Base-by-base conservation (phyloP, 1,284 basidiomycete genomes). In the Filobasidium uniguttulatum region DNA sequence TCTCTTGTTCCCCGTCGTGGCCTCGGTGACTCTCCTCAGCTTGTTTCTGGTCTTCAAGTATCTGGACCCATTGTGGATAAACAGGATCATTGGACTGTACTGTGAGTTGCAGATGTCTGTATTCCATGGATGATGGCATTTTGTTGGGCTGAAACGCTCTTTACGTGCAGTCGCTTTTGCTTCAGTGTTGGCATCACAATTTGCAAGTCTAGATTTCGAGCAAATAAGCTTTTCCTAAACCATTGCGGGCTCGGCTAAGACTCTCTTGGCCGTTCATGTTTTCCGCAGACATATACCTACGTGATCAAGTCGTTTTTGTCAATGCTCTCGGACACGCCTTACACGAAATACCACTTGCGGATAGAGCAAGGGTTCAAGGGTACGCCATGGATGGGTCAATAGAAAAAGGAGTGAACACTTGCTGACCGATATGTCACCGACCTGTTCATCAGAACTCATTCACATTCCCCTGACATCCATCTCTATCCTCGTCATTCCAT, bases 1-100 rank as follows among this genome's bases (percentile, higher is more conserved):
- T 20, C 38, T 68, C 15, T 41, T 63, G 17, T 67, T 70, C 51
- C 68, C 68, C 4, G 46, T 70, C 2, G 55, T 70, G 14, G 68
- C 67, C 0, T 63, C 60, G 15, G 52, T 58, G 5, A 64, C 63
- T n/a, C 56, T 70, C 6, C 44, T 69, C 46, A 55, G 57, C 0
- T 54, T 70, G 15, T 70, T 56, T 52, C 36, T 57, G 36, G 43
- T 67, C 23, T 55, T 69, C 47, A 65, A 80, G 62, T 90, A 82
- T 63, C 68, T 86, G 37, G 85, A 85, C 35, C 79, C 77, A 59
- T 78, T 80, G 58, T 87, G 85, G 82, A 80, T 94, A 56, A 67
- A 67, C 55, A 49, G 62, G 76, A n/a, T 68, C 20, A 49, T 72
- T 25, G 68, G 67, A 1, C 79, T 80, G 72, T 89, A 89, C 62